Evolutionary conservation across 495 filamentous ascomycete genomes (phyloP), one percentile per base, ranked within the genome.

Genomic region (Penicillium malachiteum): DNA sequence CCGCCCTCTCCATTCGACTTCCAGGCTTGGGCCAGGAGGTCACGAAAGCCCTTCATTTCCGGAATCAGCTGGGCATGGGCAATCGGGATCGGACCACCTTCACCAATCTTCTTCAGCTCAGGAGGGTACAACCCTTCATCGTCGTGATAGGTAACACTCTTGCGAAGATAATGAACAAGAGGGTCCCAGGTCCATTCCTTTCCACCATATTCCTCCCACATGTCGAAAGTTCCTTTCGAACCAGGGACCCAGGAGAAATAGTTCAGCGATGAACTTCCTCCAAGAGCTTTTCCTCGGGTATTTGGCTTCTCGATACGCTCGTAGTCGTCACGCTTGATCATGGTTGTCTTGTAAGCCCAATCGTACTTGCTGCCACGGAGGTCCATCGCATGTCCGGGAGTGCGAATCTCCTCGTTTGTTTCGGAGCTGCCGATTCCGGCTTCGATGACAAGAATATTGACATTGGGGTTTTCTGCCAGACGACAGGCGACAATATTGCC

Each of bases 271-370:
- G 71, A 78, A 12, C 74, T 78, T 8, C 81, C 82, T 38, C 81
- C 82, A 3, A 84, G 73, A 3, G 72, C 71, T 52, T 80, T 81
- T 8, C 82, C 82, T 13, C 81, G 75, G 16, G 78, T 78, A 54
- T 84, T 84, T 35, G 81, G 83, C 69, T 85, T 86, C 64, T 86
- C 83, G 34, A 86, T 62, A 6, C 83, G 81, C 49, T 78, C 77
- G 61, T 85, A 86, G 52, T 86, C 83, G 13, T 78, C 76, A 7
- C 82, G 76, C 50, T 83, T 76, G 68, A 87, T 77, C 75, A 87
- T 79, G 30, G 81, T 84, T 0, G 81, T 81, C 70, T 87, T 84
- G 72, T 84, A 86, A 1, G 66, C 72, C 83, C 83, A 87, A 69
- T 87, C 83, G 57, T 80, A 71, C 53, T 79, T 62, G 57, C 71